These are phyloP conservation scores for Scenedesmus sp. DNA, from an alignment of 163 green algal genomes.

Conservation along the genomic window DNA sequence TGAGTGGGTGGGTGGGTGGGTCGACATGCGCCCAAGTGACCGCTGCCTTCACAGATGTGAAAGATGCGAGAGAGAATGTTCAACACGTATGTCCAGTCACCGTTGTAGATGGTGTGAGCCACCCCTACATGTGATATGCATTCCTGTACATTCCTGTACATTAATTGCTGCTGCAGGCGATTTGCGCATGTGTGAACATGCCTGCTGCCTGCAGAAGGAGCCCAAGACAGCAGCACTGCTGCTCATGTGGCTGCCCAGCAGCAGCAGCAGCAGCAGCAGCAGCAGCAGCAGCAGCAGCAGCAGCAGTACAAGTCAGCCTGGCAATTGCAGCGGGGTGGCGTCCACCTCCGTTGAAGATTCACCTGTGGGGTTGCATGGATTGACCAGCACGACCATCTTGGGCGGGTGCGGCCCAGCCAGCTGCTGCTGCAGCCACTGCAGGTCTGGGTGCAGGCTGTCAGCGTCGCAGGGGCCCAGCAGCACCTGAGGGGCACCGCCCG, in stretches of 20 bases:
- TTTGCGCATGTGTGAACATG: neutral
- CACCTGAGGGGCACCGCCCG: conserved; percentile 68
- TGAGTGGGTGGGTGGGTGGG: no score
- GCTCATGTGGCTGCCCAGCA: neutral
- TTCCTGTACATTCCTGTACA: no score
- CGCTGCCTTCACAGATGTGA: no score
- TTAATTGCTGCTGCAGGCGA: neutral
- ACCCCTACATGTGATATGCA: no score
- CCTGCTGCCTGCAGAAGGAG: neutral
- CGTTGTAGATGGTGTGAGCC: no score
- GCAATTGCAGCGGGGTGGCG: neutral
- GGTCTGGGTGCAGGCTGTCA: conserved; percentile 80
- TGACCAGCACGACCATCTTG: conserved; percentile 89
- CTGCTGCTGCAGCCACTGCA: conserved; percentile 84
- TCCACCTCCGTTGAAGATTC: neutral
- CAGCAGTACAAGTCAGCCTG: neutral
- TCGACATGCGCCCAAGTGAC: no score
- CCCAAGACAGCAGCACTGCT: neutral
- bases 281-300: no score
- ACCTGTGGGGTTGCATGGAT: conserved; percentile 94
- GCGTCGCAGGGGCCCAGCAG: conserved; percentile 69
- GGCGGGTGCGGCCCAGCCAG: conserved; percentile 70
- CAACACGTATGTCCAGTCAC: no score
- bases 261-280: no score
- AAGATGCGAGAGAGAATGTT: no score